These are phyloP conservation scores for Thermothelomyces thermophilus DNA, from an alignment of 2,329 filamentous ascomycete genomes.

Conservation along the genomic window DNA sequence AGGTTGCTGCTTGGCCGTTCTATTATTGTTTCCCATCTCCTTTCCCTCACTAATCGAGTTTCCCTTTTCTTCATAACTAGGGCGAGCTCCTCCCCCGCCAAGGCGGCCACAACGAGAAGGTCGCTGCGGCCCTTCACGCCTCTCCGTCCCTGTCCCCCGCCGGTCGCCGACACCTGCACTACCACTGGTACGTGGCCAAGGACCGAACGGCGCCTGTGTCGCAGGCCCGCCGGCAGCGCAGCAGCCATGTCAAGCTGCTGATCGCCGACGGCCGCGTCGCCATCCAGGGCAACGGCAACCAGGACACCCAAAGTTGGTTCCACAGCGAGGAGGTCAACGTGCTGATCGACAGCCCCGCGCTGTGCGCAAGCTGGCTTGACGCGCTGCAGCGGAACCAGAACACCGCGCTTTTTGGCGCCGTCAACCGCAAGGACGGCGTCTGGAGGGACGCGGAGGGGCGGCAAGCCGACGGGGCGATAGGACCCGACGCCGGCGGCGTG, in stretches of 20 bases:
- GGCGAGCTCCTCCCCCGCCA: constrained; percentile 62
- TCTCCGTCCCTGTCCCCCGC: constrained; percentile 38
- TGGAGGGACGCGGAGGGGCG: constrained; percentile 51
- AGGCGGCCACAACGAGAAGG: constrained; percentile 24
- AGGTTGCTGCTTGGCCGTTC: too few species aligned
- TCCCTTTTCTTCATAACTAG: constrained; percentile 25
- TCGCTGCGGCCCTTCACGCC: constrained; percentile 45
- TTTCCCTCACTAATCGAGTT: background rate
- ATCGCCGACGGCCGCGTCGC: constrained; percentile 63
- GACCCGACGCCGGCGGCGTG: constrained; percentile 47
- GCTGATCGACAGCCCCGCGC: constrained; percentile 57
- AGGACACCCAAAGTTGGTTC: constrained; percentile 75
- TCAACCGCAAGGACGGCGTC: constrained; percentile 49
- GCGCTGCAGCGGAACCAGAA: constrained; percentile 52
- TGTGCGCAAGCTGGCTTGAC: constrained; percentile 59
- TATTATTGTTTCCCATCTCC: background rate
- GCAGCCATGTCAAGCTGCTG: constrained; percentile 72
- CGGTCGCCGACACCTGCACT: constrained; percentile 46
- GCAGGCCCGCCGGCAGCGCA: constrained; percentile 57
- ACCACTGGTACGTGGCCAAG: constrained; percentile 67
- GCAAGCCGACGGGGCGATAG: constrained; percentile 44
- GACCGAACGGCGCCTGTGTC: constrained; percentile 64
- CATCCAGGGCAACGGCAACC: constrained; percentile 70
- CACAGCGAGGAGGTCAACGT: constrained; percentile 74
- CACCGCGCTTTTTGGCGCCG: constrained; percentile 51